Base-by-base conservation (phyloP, 169 alveolate genomes). In the Sarcocystis neurona region DNA sequence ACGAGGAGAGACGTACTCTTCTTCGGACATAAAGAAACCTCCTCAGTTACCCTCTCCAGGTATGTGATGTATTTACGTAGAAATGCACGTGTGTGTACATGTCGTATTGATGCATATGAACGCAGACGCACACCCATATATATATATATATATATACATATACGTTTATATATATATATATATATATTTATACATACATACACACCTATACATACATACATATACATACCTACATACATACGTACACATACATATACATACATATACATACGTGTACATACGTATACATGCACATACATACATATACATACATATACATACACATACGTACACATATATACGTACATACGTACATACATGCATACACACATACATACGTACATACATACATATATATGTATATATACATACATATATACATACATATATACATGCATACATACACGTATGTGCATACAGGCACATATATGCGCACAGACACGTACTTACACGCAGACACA, bases 11-110 rank as follows among this genome's bases (percentile, higher is more conserved):
- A 37, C 20, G 10, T 48, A 39, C 34, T 12, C 58, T 6, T 23
- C 34, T n/a, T 23, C 15, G 39, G 82, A 56, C 34, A 3, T 72
- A 1, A 18, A 30, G 20, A n/a, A 34, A 37, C 58, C 58, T 39
- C 37, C 41, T 5, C 10, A 43, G n/a, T 53, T 72, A n/a, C 82
- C 82, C n/a, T 72, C 58, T 27, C 82, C 82, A 27, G 82, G 82
- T 72, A 56, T 12, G 82, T 5, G 18, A 34, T 58, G 5, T 58
- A 6, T 2, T 4, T 2, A 58, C 18, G 70, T 58, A 1, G 3
- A 10, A 34, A 58, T 23, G n/a, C 70, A 2, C 70, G 18, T 8
- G 60, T 10, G 18, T 18, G 60, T 18, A 8, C n/a, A 50, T 18
- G 18, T 8, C 60, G n/a, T 18, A 10, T 18, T 50, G n/a, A 18